Evolutionary conservation across 768 basidiomycete genomes (phyloP).

Genomic region (Auriculariales sp.): DNA sequence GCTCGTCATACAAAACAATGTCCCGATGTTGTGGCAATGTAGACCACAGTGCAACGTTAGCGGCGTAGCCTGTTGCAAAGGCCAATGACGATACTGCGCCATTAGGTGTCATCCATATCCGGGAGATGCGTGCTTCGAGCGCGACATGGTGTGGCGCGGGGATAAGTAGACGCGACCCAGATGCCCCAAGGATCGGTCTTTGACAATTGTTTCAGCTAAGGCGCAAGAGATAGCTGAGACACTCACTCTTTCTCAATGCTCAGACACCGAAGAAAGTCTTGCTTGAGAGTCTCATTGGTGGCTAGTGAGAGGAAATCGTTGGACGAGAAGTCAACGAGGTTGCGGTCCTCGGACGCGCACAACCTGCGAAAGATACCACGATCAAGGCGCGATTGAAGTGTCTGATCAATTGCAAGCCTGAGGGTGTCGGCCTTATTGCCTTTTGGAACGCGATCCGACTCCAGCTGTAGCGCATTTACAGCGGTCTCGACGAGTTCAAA

Average conservation of each 20-base stretch:
- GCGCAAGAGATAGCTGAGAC: no score
- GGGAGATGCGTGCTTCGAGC: conserved; percentile 54
- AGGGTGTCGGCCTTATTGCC: no score
- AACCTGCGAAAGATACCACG: conserved; percentile 59
- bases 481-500: no score
- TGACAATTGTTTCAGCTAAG: no score
- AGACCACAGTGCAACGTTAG: conserved; percentile 78
- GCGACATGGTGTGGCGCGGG: conserved; percentile 53
- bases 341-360: conserved; percentile 14
- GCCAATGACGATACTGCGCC: conserved; percentile 66
- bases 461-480: no score
- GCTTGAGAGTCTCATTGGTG: conserved; percentile 37
- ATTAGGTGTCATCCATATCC: conserved; percentile 46
- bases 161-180: conserved; percentile 77
- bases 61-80: conserved; percentile 90
- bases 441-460: no score
- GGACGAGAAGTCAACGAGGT: conserved; percentile 62
- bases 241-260: conserved; percentile 22
- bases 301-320: conserved; percentile 89
- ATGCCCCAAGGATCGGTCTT: conserved; percentile 54
- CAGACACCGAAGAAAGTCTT: conserved; percentile 42
- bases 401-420: no score
- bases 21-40: conserved; percentile 68
- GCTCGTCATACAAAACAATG: conserved; percentile 66
- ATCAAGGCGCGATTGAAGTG: conserved; percentile 48